These are phyloP conservation scores for Cystofilobasidium macerans DNA, from an alignment of 768 basidiomycete genomes.

Conservation along the genomic window DNA sequence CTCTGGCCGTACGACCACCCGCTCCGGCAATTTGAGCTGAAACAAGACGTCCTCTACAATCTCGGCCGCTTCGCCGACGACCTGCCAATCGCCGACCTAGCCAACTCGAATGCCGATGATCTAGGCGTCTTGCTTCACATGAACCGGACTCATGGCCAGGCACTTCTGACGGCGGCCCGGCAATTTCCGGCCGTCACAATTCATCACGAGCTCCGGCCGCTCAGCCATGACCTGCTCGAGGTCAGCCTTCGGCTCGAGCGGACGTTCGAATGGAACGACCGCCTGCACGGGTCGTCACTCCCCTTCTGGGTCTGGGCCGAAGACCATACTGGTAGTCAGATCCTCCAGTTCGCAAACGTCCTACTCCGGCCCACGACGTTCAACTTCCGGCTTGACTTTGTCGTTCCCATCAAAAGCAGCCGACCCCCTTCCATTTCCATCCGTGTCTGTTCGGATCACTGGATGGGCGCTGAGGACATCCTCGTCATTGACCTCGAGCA, in stretches of 20 bases:
- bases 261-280: conserved; percentile 68
- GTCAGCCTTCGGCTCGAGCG: conserved; percentile 55
- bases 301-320: conserved; percentile 97
- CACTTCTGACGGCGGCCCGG: conserved; percentile 64
- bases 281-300: conserved; percentile 62
- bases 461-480: conserved; percentile 83
- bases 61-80: conserved; percentile 74
- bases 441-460: conserved; percentile 74
- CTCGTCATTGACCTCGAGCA: conserved; percentile 52
- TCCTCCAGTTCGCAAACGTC: conserved; percentile 68
- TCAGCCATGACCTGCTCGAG: conserved; percentile 71
- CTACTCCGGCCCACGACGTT: conserved; percentile 58
- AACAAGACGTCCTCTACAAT: conserved; percentile 63
- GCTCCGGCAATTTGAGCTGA: conserved; percentile 66
- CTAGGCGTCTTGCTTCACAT: conserved; percentile 71
- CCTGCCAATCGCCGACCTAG: conserved; percentile 60
- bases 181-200: conserved; percentile 70
- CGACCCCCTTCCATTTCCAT: conserved; percentile 58
- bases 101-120: conserved; percentile 52
- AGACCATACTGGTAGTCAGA: conserved; percentile 64
- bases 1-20: conserved; percentile 95
- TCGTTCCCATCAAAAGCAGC: conserved; percentile 58
- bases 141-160: conserved; percentile 72
- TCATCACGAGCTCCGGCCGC: conserved; percentile 60
- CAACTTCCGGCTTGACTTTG: conserved; percentile 57